Base-by-base conservation (phyloP, 1,284 basidiomycete genomes). In the Porodaedalea pini region DNA sequence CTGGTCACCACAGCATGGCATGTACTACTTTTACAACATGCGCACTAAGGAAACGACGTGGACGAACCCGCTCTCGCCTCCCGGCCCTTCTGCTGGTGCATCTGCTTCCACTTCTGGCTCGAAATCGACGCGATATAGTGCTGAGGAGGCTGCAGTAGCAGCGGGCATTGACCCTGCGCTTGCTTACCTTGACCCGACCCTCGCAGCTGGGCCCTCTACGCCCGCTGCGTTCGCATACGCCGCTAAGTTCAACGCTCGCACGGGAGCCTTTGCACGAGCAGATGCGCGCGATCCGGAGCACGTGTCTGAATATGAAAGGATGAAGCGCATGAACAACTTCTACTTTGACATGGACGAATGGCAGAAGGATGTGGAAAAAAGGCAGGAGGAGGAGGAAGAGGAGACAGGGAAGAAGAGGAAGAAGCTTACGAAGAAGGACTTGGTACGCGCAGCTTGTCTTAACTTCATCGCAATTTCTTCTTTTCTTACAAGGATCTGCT, bases 21-120 rank as follows among this genome's bases (percentile, higher is more conserved):
- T 89, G 15, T 94, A 93, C 75, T 95, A 94, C 72, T 94, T 94
- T 74, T 91, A 83, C 81, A 94, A 94, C 72, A 64, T 83, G 11
- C 70, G 75, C 57, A 92, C 90, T 0, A 78, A 86, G 59, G 85
- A 93, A 73, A 94, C 92, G 34, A 94, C 93, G 21, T 95, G 93
- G 93, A 77, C 77, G 39, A 95, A 95, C 67, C 92, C 92, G 5
- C 78, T 95, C 59, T 49, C 67, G 29, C 10, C 41, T 15, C 27
- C 53, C 58, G 31, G 17, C 15, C 3, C 32, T 23, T 31, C 43
- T 6, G 36, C 57, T 57, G 58, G 60, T 61, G 10, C 64, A 54
- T 64, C 73, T 3, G 57, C 64, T 31, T 23, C 68, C 27, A 59
- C 72, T 39, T 60, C 67, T 15, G 59, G 67, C 49, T 62, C 55